phyloP scores from a whole-genome alignment of 179 eudicot species.

The Gypsophila paniculata region DNA sequence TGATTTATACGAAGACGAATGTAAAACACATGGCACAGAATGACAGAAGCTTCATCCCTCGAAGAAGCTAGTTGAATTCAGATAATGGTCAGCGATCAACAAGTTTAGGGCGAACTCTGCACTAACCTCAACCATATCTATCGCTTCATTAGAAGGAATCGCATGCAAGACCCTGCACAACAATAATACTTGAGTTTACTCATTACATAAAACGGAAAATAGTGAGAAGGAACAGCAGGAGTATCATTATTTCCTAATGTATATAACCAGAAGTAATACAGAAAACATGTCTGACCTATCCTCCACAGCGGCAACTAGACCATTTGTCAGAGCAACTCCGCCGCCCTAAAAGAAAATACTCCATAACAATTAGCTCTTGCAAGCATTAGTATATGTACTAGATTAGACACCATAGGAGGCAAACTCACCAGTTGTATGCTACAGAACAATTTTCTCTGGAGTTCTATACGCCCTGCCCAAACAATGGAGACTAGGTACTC shows the following conservation, averaged over 20 bases:
- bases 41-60: background rate
- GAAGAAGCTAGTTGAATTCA: background rate
- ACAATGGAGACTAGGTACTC: constrained; percentile 13
- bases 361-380: constrained; percentile 12
- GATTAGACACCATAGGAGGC: background rate
- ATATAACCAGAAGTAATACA: background rate
- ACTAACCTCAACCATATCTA: constrained; percentile 97
- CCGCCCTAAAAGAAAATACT: constrained; percentile 50
- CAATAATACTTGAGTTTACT: background rate
- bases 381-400: constrained; percentile 7
- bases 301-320: constrained; percentile 84
- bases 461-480: constrained; percentile 81
- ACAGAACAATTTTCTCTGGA: constrained; percentile 85
- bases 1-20: background rate
- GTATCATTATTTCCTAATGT: background rate
- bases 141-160: constrained; percentile 90
- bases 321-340: constrained; percentile 75
- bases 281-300: constrained; percentile 56
- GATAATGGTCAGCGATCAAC: background rate
- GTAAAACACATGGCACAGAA: background rate
- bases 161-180: constrained; percentile 82
- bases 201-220: no score
- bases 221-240: background rate
- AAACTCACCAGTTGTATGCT: constrained; percentile 94
- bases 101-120: background rate